Evolutionary conservation across 805 yeast species (phyloP).

Genomic region (Candida pseudoglaebosa): DNA sequence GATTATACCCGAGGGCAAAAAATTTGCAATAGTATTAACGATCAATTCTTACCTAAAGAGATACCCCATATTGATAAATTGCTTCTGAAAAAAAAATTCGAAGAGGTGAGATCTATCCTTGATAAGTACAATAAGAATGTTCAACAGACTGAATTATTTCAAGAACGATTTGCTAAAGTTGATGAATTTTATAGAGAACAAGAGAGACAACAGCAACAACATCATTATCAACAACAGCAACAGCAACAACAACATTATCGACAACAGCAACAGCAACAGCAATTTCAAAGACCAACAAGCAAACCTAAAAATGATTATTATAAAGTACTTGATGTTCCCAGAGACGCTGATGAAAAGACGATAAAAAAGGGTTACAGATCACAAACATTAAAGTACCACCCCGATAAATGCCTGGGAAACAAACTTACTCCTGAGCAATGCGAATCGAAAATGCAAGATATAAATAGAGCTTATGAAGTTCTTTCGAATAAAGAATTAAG

Average conservation of each 20-base stretch:
- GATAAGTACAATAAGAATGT: conserved; percentile 30
- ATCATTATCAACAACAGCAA: conserved; percentile 32
- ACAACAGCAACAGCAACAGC: conserved; percentile 41
- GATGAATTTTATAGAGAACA: conserved; percentile 20
- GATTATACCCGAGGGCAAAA: conserved; percentile 19
- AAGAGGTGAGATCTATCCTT: conserved; percentile 38
- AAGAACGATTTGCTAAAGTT: conserved; percentile 28
- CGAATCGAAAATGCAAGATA: conserved; percentile 83
- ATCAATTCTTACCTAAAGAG: conserved; percentile 37
- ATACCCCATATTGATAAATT: conserved; percentile 33
- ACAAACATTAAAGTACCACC: conserved; percentile 79
- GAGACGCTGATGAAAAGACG: conserved; percentile 64
- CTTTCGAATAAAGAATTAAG: conserved; percentile 63
- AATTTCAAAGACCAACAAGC: conserved; percentile 24
- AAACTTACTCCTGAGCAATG: conserved; percentile 64
- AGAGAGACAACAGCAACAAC: conserved; percentile 25
- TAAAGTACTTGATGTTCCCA: conserved; percentile 64
- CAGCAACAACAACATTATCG: conserved; percentile 42
- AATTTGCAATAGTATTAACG: conserved; percentile 22
- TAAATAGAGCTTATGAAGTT: conserved; percentile 89
- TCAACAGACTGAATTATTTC: conserved; percentile 37
- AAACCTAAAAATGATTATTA: conserved; percentile 67
- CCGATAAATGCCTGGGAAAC: conserved; percentile 78
- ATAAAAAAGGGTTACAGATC: conserved; percentile 79
- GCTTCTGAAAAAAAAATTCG: conserved; percentile 27